These are phyloP conservation scores for Sphagnum tenellum DNA, from an alignment of 225 moss, liverwort and hornwort genomes.

Conservation along the genomic window DNA sequence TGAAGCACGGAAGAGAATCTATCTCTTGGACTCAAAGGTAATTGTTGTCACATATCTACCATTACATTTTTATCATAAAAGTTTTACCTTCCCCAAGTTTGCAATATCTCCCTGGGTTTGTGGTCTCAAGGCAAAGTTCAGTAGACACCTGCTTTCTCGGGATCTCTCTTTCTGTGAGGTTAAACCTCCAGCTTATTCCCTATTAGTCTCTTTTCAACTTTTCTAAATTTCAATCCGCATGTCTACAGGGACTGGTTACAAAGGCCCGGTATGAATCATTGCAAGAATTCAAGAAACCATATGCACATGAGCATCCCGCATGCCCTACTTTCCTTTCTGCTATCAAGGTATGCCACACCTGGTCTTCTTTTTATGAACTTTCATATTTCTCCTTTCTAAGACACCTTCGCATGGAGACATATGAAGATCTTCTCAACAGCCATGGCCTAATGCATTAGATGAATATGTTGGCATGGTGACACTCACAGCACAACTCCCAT, in stretches of 20 bases:
- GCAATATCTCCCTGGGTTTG: neutral
- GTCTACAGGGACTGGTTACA: conserved; percentile 60
- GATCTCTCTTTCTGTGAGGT: too few species aligned
- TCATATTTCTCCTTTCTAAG: neutral
- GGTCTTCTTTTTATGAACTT: neutral
- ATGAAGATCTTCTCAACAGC: too few species aligned
- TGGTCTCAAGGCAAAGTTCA: too few species aligned
- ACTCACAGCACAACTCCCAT: too few species aligned
- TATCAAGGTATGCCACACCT: conserved; percentile 42
- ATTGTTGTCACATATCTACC: neutral
- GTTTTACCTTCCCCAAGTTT: neutral
- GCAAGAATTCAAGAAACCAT: conserved; percentile 68
- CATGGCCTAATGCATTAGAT: too few species aligned
- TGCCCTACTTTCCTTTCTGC: conserved; percentile 43
- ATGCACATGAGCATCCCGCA: conserved; percentile 49
- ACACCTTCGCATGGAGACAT: too few species aligned
- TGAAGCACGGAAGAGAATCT: conserved; percentile 65
- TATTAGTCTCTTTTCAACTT: neutral
- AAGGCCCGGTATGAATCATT: conserved; percentile 65
- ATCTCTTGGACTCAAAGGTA: conserved; percentile 84
- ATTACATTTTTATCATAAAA: neutral
- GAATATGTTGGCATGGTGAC: too few species aligned
- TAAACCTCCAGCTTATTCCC: too few species aligned
- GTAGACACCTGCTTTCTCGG: too few species aligned
- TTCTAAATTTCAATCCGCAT: neutral